A percentile compares a stretch with the other conserved stretches of the same genome.
phyloP scores from a whole-genome alignment of 345 rosid species.

The Isatis tinctoria region DNA sequence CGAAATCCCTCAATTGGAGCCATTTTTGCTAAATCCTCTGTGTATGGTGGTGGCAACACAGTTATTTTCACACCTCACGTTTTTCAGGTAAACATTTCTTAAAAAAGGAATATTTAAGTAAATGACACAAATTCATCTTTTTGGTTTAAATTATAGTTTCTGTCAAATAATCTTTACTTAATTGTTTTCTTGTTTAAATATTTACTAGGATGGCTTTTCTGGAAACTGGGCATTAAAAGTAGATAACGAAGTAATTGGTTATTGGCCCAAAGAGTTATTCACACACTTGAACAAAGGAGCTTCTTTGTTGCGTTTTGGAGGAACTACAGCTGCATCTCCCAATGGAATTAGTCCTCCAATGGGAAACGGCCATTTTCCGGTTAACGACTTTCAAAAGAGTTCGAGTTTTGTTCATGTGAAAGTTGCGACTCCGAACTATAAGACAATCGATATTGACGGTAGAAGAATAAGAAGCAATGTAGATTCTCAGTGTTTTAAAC shows the following conservation, averaged over 20 bases:
- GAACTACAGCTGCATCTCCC: not conserved
- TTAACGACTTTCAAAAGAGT: not conserved
- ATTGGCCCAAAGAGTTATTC: slow-evolving; percentile 18
- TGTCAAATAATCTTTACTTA: not conserved
- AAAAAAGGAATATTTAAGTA: not conserved
- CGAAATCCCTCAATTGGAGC: not conserved
- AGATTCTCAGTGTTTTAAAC: slow-evolving; percentile 5
- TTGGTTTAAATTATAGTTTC: not conserved
- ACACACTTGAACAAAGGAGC: slow-evolving; percentile 8
- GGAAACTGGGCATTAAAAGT: slow-evolving; percentile 7
- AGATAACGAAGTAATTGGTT: not conserved
- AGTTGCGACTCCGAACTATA: too few species aligned
- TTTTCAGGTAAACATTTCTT: not conserved
- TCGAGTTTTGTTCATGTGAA: too few species aligned
- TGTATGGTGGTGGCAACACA: slow-evolving; percentile 1
- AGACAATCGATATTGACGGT: too few species aligned
- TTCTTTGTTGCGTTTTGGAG: slow-evolving; percentile 10
- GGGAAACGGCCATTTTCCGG: slow-evolving; percentile 18
- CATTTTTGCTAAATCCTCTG: not conserved
- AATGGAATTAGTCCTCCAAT: slow-evolving; percentile 12
- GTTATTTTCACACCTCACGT: not conserved
- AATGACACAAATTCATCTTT: too few species aligned
- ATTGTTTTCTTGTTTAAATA: not conserved
- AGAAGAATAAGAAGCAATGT: not conserved
- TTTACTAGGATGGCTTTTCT: not conserved